Conservation (phyloP, 208 protist genomes). For the Novymonas esmeraldas region DNA sequence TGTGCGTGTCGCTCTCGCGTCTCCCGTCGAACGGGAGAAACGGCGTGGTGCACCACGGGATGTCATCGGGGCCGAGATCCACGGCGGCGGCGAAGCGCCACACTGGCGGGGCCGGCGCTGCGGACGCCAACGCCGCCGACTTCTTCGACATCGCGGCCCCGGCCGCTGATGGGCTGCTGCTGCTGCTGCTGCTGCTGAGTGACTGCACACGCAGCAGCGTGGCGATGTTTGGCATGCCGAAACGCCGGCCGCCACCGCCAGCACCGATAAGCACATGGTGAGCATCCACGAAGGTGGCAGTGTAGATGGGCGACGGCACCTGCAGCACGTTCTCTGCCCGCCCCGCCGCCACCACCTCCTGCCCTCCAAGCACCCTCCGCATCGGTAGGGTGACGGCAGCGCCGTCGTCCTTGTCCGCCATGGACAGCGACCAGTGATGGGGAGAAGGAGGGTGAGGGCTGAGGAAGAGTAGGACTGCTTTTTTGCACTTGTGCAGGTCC, state of each 20-base stretch:
- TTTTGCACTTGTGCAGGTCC: no score
- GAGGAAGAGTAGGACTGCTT: no score
- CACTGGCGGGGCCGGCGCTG: constrained; percentile 12
- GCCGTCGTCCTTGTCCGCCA: constrained; percentile 5
- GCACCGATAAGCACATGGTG: constrained; percentile 76
- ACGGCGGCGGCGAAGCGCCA: constrained; percentile 65
- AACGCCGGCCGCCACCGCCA: constrained; percentile 76
- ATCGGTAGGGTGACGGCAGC: background rate
- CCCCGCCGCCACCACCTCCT: constrained; percentile 56
- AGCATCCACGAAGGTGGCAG: constrained; percentile 60
- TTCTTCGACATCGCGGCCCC: no score
- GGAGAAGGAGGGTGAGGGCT: background rate
- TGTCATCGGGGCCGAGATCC: constrained; percentile 60
- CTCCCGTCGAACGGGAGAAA: constrained; percentile 50
- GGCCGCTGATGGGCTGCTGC: background rate
- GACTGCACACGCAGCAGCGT: constrained; percentile 53
- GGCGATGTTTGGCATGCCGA: constrained; percentile 87
- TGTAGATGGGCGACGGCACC: constrained; percentile 81
- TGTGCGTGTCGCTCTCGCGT: constrained; percentile 7
- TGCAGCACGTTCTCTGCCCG: constrained; percentile 51
- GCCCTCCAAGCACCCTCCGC: constrained; percentile 16
- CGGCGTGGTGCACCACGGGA: constrained; percentile 81
- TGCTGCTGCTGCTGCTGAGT: background rate
- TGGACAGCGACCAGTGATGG: background rate
- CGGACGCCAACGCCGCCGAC: background rate